Conservation (phyloP, 2,329 filamentous ascomycete species). For the Falciphora oryzae region DNA sequence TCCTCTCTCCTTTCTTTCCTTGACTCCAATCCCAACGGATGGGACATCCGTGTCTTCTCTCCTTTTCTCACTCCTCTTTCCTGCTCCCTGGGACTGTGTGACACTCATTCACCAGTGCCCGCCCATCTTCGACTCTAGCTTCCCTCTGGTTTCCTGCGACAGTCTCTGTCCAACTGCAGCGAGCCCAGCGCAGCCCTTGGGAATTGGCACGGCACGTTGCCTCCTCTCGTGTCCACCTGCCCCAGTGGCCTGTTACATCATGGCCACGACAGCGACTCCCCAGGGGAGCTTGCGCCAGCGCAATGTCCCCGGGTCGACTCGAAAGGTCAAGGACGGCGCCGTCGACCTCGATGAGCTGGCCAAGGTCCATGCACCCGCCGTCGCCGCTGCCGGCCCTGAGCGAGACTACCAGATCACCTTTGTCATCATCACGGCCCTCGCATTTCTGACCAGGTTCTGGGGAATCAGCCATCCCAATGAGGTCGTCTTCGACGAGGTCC, state of each 20-base stretch:
- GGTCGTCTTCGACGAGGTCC: conserved; percentile 98
- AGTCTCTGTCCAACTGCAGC: too few species aligned
- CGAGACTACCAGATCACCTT: conserved; percentile 81
- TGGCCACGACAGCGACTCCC: conserved; percentile 44
- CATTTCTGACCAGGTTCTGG: conserved; percentile 91
- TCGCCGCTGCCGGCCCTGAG: conserved; percentile 46
- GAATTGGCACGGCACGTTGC: not conserved
- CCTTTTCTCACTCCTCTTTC: not conserved
- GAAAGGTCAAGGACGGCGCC: conserved; percentile 42
- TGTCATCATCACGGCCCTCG: conserved; percentile 69
- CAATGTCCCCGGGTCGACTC: conserved; percentile 40
- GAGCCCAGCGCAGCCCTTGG: not conserved
- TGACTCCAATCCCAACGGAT: not conserved
- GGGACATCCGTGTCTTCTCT: not conserved
- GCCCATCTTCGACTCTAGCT: too few species aligned
- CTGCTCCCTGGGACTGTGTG: not conserved
- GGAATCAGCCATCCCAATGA: conserved; percentile 92
- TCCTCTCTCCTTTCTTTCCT: not conserved
- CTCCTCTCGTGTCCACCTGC: not conserved
- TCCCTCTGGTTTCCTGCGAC: too few species aligned
- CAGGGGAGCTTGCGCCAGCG: conserved; percentile 56
- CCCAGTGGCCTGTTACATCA: conserved; percentile 24
- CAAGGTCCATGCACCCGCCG: conserved; percentile 21
- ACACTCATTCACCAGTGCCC: not conserved
- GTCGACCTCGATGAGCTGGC: conserved; percentile 46